Evolutionary conservation across 2,329 filamentous ascomycete genomes (phyloP).

Genomic region (Bipolaris zeicola): DNA sequence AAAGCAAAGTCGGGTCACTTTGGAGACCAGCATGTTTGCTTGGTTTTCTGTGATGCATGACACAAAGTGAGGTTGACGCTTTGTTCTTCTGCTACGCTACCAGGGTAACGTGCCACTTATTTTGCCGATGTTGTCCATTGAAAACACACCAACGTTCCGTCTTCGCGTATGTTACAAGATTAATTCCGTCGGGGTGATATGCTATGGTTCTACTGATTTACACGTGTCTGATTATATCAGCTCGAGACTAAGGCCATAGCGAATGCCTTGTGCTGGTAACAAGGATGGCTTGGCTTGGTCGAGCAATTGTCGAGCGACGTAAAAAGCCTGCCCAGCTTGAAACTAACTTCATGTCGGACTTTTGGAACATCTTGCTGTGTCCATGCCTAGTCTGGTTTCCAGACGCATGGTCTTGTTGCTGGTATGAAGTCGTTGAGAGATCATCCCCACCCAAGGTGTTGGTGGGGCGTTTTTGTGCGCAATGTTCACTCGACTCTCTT

Average conservation of each 20-base stretch:
- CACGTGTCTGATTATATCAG: constrained; percentile 2
- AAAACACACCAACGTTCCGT: constrained; percentile 6
- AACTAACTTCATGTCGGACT: constrained; percentile 3
- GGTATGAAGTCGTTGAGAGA: not conserved
- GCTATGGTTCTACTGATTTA: constrained; percentile 11
- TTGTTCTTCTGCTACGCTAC: constrained; percentile 9
- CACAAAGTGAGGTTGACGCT: constrained; percentile 9
- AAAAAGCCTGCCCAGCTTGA: constrained; percentile 3
- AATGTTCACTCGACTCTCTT: constrained; percentile 14
- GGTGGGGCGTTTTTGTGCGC: constrained; percentile 3
- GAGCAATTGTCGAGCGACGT: not conserved
- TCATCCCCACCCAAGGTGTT: not conserved
- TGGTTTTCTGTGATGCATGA: constrained; percentile 7
- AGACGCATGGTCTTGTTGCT: not conserved
- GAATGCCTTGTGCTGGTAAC: not conserved
- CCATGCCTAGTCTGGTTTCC: not conserved
- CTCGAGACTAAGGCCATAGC: not conserved
- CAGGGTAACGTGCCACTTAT: constrained; percentile 8
- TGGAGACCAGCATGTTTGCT: constrained; percentile 13
- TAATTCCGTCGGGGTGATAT: not conserved
- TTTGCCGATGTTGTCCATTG: constrained; percentile 8
- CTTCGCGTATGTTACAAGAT: not conserved
- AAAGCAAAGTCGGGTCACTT: constrained; percentile 11
- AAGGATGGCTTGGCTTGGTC: not conserved
- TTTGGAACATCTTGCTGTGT: not conserved